Evolutionary conservation across 306 rosid species (phyloP).

Genomic region (Psophocarpus tetragonolobus): DNA sequence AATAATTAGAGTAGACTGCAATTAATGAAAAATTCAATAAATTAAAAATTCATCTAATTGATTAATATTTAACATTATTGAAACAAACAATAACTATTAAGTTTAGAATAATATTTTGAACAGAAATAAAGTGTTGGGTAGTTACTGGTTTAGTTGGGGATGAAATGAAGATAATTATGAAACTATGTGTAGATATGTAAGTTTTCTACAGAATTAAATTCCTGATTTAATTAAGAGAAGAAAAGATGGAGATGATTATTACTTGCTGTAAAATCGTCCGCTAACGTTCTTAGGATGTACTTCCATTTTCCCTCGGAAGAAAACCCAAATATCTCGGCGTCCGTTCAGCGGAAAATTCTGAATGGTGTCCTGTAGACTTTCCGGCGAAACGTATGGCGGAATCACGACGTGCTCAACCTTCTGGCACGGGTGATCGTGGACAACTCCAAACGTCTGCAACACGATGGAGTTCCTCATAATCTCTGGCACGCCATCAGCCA

Average conservation of each 20-base stretch:
- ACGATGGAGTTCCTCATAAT: constrained; percentile 76
- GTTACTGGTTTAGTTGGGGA: constrained; percentile 25
- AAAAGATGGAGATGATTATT: constrained; percentile 29
- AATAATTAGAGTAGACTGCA: no score
- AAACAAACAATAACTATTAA: no score
- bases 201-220: not conserved
- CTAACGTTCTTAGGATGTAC: constrained; percentile 91
- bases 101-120: no score
- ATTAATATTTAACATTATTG: no score
- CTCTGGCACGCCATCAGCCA: constrained; percentile 70
- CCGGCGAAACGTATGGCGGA: constrained; percentile 85
- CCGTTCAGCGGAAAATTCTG: constrained; percentile 47
- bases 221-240: constrained; percentile 4
- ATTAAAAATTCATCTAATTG: no score
- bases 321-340: constrained; percentile 78
- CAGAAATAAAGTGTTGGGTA: not conserved
- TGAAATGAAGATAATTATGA: no score
- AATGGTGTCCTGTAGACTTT: constrained; percentile 40
- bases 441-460: constrained; percentile 87
- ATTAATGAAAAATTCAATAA: no score
- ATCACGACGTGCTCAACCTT: constrained; percentile 85
- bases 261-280: constrained; percentile 97
- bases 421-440: constrained; percentile 74
- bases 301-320: constrained; percentile 97
- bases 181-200: no score